A percentile compares a stretch with the other conserved stretches of the same genome.
These are phyloP conservation scores for Excoecaria cochinchinensis DNA, from an alignment of 345 rosid genomes.

Conservation along the genomic window DNA sequence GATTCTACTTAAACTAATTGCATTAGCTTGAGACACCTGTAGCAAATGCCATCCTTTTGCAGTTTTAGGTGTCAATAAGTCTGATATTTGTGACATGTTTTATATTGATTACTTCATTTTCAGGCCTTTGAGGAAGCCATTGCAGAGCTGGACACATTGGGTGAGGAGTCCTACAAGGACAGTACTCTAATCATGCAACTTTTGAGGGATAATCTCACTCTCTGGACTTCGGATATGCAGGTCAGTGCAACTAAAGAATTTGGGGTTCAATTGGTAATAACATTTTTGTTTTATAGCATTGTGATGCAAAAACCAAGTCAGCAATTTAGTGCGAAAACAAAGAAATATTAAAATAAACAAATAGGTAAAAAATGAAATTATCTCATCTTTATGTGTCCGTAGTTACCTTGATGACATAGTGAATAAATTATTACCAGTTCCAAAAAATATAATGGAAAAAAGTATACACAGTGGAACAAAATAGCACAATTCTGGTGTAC, in stretches of 20 bases:
- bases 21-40: neutral
- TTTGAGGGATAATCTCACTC: slow-evolving; percentile 60
- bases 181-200: slow-evolving; percentile 69
- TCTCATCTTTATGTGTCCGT: too few relatives aligned
- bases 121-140: slow-evolving; percentile 76
- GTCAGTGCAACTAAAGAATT: slow-evolving; percentile 4
- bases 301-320: neutral
- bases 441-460: too few relatives aligned
- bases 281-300: neutral
- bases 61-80: neutral
- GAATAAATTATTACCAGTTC: too few relatives aligned
- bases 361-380: too few relatives aligned
- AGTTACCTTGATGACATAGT: neutral
- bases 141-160: slow-evolving; percentile 64
- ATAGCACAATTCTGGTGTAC: too few relatives aligned
- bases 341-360: neutral
- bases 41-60: neutral
- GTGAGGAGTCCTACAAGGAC: slow-evolving; percentile 64
- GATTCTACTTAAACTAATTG: neutral
- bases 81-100: neutral
- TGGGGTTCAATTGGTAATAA: neutral
- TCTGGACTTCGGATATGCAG: slow-evolving; percentile 22
- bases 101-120: slow-evolving; percentile 2
- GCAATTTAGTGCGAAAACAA: neutral
- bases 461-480: neutral